These are phyloP conservation scores for Teunomyces cretensis DNA, from an alignment of 805 yeast species.

Conservation along the genomic window DNA sequence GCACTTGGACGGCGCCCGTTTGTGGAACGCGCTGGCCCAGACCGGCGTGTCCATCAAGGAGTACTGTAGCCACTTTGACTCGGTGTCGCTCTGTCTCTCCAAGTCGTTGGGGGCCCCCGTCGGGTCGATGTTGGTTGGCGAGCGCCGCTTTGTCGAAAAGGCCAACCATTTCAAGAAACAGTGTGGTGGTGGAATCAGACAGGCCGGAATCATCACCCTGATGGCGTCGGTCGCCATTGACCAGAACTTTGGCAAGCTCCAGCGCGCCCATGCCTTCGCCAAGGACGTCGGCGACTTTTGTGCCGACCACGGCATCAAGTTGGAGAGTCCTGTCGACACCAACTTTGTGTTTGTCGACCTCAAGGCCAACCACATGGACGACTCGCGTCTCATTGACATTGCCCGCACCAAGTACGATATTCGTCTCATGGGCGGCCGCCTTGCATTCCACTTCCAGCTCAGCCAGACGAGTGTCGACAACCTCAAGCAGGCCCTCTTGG, in stretches of 20 bases:
- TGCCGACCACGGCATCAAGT: slow-evolving; percentile 48
- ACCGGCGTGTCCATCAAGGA: slow-evolving; percentile 67
- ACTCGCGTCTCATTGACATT: slow-evolving; percentile 49
- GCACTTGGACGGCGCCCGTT: slow-evolving; percentile 94
- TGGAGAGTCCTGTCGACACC: slow-evolving; percentile 78
- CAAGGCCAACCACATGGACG: slow-evolving; percentile 52
- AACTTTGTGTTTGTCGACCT: slow-evolving; percentile 80
- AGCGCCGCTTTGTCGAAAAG: slow-evolving; percentile 53
- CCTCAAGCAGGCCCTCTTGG: slow-evolving; percentile 52
- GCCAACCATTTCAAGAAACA: slow-evolving; percentile 89
- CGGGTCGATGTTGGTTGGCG: slow-evolving; percentile 84
- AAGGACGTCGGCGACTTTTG: slow-evolving; percentile 55
- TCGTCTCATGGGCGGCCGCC: slow-evolving; percentile 67
- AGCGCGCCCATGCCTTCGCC: slow-evolving; percentile 51
- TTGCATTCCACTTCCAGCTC: slow-evolving; percentile 70
- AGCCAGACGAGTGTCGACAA: slow-evolving; percentile 30
- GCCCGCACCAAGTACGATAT: slow-evolving; percentile 58
- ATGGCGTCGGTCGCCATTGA: slow-evolving; percentile 83
- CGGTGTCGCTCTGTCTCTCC: slow-evolving; percentile 86
- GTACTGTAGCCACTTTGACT: slow-evolving; percentile 76
- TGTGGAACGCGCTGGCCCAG: slow-evolving; percentile 85
- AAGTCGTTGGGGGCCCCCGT: slow-evolving; percentile 93
- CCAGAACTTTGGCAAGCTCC: slow-evolving; percentile 62
- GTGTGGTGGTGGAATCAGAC: slow-evolving; percentile 92
- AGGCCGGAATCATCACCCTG: slow-evolving; percentile 74